These are phyloP conservation scores for Sarcodon aspratus DNA, from an alignment of 768 basidiomycete genomes.

Conservation along the genomic window DNA sequence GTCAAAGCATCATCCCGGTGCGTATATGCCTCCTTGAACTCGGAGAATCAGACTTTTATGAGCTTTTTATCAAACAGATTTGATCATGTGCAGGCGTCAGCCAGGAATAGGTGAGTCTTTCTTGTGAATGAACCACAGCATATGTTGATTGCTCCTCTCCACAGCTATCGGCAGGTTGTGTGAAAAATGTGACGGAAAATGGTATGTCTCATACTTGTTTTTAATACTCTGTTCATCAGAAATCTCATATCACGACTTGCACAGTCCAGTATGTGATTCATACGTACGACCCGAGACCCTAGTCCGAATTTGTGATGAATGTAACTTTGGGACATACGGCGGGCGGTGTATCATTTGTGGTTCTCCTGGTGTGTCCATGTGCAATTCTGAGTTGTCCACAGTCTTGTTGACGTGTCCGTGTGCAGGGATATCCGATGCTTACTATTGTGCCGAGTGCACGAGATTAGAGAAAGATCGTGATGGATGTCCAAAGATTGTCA, in stretches of 20 bases:
- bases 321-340: conserved; percentile 97
- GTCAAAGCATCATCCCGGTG: too few relatives aligned
- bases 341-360: conserved; percentile 98
- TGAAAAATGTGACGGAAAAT: conserved; percentile 99
- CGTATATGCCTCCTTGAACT: too few relatives aligned
- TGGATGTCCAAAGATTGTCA: conserved; percentile 97
- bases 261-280: conserved; percentile 95
- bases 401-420: neutral
- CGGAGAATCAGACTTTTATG: too few relatives aligned
- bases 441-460: conserved; percentile 98
- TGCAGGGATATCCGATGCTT: conserved; percentile 94
- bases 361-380: conserved; percentile 59
- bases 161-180: conserved; percentile 94
- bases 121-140: neutral
- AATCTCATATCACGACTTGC: neutral
- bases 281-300: conserved; percentile 98
- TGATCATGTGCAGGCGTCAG: conserved; percentile 97
- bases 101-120: conserved; percentile 79
- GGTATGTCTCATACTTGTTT: conserved; percentile 37
- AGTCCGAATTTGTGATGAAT: conserved; percentile 98
- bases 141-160: conserved; percentile 4
- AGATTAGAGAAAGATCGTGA: conserved; percentile 94
- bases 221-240: neutral
- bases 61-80: conserved; percentile 43
- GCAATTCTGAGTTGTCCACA: neutral